Evolutionary conservation across 2,329 filamentous ascomycete species (phyloP).

Genomic region (Venturia oleaginea): DNA sequence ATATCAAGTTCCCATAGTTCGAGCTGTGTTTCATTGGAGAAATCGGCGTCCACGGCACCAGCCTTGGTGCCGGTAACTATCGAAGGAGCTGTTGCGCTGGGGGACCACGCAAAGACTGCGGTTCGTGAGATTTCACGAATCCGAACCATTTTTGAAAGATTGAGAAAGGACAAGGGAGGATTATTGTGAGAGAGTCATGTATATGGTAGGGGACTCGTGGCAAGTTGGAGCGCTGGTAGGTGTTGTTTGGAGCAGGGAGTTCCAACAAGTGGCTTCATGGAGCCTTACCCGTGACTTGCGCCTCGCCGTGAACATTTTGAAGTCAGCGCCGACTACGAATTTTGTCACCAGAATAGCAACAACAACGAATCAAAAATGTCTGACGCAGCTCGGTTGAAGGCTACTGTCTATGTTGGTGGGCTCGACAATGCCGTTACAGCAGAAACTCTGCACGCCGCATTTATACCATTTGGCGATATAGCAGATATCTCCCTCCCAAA

Average conservation of each 20-base stretch:
- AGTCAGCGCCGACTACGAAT: constrained; percentile 15
- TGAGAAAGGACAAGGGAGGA: not conserved
- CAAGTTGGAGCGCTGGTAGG: not conserved
- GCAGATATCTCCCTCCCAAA: constrained; percentile 85
- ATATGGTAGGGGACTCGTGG: not conserved
- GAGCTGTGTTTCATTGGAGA: constrained; percentile 92
- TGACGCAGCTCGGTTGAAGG: constrained; percentile 74
- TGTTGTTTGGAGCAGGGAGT: not conserved
- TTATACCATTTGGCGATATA: constrained; percentile 95
- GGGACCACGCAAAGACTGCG: constrained; percentile 95
- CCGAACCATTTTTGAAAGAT: constrained; percentile 66
- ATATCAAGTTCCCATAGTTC: constrained; percentile 93
- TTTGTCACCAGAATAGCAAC: constrained; percentile 16
- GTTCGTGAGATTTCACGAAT: constrained; percentile 94
- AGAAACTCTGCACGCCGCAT: constrained; percentile 74
- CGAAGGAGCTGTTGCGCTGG: constrained; percentile 66
- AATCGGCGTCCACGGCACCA: constrained; percentile 91
- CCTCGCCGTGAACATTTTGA: not conserved
- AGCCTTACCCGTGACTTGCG: not conserved
- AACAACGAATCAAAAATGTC: constrained; percentile 50
- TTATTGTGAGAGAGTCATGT: constrained; percentile 6
- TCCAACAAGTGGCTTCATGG: constrained; percentile 1
- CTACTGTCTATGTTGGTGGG: constrained; percentile 86
- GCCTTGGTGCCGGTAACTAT: constrained; percentile 90
- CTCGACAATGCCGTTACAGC: constrained; percentile 70